Evolutionary conservation across 2,329 filamentous ascomycete species (phyloP).

Genomic region (Ophiostoma triangulosporum): DNA sequence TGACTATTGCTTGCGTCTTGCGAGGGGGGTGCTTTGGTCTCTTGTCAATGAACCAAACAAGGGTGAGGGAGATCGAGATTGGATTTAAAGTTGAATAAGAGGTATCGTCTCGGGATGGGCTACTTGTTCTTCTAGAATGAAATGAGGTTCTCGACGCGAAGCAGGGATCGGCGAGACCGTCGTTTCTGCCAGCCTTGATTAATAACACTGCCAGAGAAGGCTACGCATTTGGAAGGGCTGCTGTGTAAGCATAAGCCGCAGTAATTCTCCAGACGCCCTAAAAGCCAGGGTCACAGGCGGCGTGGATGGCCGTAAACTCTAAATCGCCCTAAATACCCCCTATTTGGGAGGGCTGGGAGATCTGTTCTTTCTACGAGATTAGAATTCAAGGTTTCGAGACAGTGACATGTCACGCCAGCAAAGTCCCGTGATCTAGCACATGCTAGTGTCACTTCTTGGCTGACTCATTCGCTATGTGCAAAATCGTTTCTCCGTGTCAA

Average conservation of each 20-base stretch:
- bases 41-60: too few relatives aligned
- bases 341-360: background rate
- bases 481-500: constrained; percentile 6
- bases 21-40: background rate
- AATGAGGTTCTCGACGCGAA: constrained; percentile 7
- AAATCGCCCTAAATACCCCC: background rate
- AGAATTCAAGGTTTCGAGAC: background rate
- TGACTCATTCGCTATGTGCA: background rate
- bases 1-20: background rate
- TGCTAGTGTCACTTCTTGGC: background rate
- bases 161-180: constrained; percentile 5
- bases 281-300: background rate
- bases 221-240: background rate
- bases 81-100: background rate
- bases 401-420: background rate
- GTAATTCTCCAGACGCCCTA: background rate
- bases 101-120: background rate
- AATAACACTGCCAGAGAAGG: background rate
- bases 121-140: background rate
- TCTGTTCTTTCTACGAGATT: background rate
- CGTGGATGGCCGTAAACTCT: background rate
- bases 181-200: constrained; percentile 1
- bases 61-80: background rate
- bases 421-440: background rate
- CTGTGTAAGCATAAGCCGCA: background rate